Evolutionary conservation across 192 early-diverging fungal genomes (phyloP).

Genomic region (Gaertneriomyces semiglobifer): DNA sequence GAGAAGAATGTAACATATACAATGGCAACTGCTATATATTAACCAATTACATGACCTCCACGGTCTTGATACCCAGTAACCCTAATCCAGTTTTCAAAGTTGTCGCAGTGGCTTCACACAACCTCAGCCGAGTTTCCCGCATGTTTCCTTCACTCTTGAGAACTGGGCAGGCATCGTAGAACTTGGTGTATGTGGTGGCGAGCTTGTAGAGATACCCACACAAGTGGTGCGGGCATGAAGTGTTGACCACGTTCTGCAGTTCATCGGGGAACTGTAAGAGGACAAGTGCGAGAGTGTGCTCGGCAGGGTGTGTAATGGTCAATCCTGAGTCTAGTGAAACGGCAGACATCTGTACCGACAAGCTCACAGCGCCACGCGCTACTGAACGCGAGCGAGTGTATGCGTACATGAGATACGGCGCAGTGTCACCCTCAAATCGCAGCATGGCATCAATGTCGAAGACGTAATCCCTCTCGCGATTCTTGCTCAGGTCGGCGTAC

Average conservation of each 20-base stretch:
- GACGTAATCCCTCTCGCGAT: slow-evolving; percentile 90
- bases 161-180: slow-evolving; percentile 22
- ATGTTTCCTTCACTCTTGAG: slow-evolving; percentile 8
- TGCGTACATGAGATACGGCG: slow-evolving; percentile 99
- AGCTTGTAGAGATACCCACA: slow-evolving; percentile 24
- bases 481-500: slow-evolving; percentile 87
- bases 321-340: background rate
- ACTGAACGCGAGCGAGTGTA: slow-evolving; percentile 96
- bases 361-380: slow-evolving; percentile 57
- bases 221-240: slow-evolving; percentile 21
- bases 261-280: slow-evolving; percentile 30
- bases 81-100: slow-evolving; percentile 18
- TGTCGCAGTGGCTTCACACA: slow-evolving; percentile 22
- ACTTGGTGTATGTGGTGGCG: slow-evolving; percentile 19
- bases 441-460: slow-evolving; percentile 92
- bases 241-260: slow-evolving; percentile 8
- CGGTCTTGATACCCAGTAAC: slow-evolving; percentile 16
- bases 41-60: slow-evolving; percentile 20
- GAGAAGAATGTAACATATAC: too few species aligned
- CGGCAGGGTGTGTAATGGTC: slow-evolving; percentile 7
- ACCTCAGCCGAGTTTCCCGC: slow-evolving; percentile 8
- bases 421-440: slow-evolving; percentile 96
- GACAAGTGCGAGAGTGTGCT: slow-evolving; percentile 16
- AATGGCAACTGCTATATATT: too few species aligned
- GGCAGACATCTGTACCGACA: background rate